A percentile compares a stretch with the other conserved stretches of the same genome.
Evolutionary conservation across 176 grass and related monocot genomes (phyloP).

Genomic region (Juncus effusus): DNA sequence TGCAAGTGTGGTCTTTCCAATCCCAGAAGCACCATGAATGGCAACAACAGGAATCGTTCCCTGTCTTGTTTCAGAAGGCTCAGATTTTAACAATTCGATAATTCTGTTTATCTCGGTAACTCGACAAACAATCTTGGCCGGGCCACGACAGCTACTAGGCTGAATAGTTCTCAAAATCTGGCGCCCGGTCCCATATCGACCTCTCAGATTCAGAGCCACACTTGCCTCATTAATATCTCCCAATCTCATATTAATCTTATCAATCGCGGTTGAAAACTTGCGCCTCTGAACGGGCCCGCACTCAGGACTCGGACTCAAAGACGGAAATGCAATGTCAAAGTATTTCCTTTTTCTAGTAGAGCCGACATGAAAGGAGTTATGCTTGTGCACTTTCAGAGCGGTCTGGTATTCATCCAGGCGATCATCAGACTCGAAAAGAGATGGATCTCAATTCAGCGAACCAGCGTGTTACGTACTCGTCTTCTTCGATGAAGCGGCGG

Average conservation of each 20-base stretch:
- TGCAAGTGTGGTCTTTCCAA: conserved; percentile 58
- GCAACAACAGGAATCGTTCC: conserved; percentile 30
- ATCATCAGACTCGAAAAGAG: conserved; percentile 46
- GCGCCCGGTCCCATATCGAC: conserved; percentile 21
- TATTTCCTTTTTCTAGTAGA: conserved; percentile 38
- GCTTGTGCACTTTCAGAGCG: conserved; percentile 12
- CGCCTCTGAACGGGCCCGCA: conserved; percentile 9
- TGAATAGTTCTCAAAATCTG: neutral
- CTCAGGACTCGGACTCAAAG: neutral
- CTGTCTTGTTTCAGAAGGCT: neutral
- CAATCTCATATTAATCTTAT: conserved; percentile 22
- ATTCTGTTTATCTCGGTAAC: conserved; percentile 9
- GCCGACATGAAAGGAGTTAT: neutral
- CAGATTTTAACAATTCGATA: conserved; percentile 11
- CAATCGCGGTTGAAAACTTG: conserved; percentile 19
- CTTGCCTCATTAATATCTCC: conserved; percentile 14
- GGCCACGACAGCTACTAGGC: conserved; percentile 12
- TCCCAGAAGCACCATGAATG: conserved; percentile 34
- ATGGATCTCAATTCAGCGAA: conserved; percentile 29
- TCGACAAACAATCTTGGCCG: conserved; percentile 16
- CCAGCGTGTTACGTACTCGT: conserved; percentile 36
- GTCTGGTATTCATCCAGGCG: conserved; percentile 37
- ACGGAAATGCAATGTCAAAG: neutral
- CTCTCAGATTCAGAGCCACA: conserved; percentile 5
- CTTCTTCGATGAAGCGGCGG: conserved; percentile 32